phyloP scores from a whole-genome alignment of 108 stramenopile genomes.

The Nitzschia sp. region DNA sequence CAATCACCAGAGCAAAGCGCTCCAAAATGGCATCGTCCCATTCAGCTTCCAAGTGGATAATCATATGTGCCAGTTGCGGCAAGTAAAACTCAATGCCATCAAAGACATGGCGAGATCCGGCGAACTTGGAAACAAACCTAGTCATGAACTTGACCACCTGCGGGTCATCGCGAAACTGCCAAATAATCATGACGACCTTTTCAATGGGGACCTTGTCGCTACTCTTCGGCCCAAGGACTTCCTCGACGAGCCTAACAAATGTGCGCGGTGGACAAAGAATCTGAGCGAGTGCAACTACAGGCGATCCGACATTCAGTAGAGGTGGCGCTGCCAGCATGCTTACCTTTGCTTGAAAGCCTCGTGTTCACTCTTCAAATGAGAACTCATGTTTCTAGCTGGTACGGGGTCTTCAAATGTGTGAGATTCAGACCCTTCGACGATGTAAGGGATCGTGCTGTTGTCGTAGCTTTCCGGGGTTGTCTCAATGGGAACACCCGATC shows the following conservation, averaged over 20 bases:
- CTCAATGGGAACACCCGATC: background rate
- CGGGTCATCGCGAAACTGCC: slow-evolving; percentile 92
- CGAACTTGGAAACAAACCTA: slow-evolving; percentile 91
- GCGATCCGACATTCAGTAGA: background rate
- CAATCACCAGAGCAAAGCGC: slow-evolving; percentile 93
- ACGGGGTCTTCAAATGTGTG: slow-evolving; percentile 10
- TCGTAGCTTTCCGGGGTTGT: background rate
- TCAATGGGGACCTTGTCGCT: slow-evolving; percentile 88
- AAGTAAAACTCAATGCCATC: slow-evolving; percentile 99
- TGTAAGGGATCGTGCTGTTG: background rate
- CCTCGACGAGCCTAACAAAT: slow-evolving; percentile 64
- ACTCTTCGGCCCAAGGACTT: slow-evolving; percentile 74
- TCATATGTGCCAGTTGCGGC: slow-evolving; percentile 99
- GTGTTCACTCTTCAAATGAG: slow-evolving; percentile 18
- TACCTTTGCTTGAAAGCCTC: slow-evolving; percentile 35
- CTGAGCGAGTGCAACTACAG: too few relatives aligned
- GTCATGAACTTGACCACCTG: slow-evolving; percentile 92
- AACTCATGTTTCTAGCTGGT: slow-evolving; percentile 19
- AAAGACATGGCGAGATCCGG: slow-evolving; percentile 95
- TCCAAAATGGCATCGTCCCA: slow-evolving; percentile 95
- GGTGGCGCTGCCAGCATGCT: background rate
- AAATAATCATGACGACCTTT: slow-evolving; percentile 95
- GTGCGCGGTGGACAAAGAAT: background rate
- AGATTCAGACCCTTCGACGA: background rate
- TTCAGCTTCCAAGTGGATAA: slow-evolving; percentile 96